phyloP scores from a whole-genome alignment of 2,329 filamentous ascomycete genomes.

The Trichoderma simmonsii region DNA sequence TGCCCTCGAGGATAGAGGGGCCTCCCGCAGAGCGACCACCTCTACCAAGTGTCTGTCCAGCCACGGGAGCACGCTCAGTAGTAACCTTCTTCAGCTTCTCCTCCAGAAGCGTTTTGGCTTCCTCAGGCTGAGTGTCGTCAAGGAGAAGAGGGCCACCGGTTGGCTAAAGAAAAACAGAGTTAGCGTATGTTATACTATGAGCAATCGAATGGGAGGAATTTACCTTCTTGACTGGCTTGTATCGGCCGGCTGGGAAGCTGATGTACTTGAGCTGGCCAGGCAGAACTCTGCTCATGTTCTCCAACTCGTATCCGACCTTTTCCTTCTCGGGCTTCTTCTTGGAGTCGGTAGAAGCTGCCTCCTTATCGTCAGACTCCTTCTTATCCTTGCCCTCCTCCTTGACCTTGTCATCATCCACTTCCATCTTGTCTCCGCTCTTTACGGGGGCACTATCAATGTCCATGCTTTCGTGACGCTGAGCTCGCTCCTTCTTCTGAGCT shows the following conservation, averaged over 20 bases:
- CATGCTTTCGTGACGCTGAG: constrained; percentile 89
- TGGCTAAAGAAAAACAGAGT: constrained; percentile 54
- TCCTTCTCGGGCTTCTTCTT: constrained; percentile 96
- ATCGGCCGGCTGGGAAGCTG: constrained; percentile 84
- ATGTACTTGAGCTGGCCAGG: constrained; percentile 94
- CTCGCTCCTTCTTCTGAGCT: constrained; percentile 89
- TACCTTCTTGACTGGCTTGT: constrained; percentile 87
- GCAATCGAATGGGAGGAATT: constrained; percentile 27
- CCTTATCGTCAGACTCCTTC: constrained; percentile 64
- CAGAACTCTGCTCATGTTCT: constrained; percentile 95
- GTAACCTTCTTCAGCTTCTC: constrained; percentile 85
- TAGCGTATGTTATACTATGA: constrained; percentile 21
- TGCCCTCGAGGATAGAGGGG: constrained; percentile 37
- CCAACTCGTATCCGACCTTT: constrained; percentile 92
- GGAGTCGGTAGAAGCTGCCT: constrained; percentile 51
- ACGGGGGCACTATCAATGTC: constrained; percentile 76
- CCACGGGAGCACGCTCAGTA: constrained; percentile 59
- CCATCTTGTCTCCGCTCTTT: constrained; percentile 78
- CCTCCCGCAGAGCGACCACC: constrained; percentile 32
- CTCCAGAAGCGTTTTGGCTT: constrained; percentile 78
- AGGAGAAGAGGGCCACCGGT: constrained; percentile 94
- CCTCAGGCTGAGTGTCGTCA: constrained; percentile 74
- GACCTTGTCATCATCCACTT: constrained; percentile 66
- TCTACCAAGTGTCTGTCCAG: constrained; percentile 35
- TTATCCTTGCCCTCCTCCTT: constrained; percentile 49